These are phyloP conservation scores for Hansenula lynferdii DNA, from an alignment of 1,139 yeast species.

Conservation along the genomic window DNA sequence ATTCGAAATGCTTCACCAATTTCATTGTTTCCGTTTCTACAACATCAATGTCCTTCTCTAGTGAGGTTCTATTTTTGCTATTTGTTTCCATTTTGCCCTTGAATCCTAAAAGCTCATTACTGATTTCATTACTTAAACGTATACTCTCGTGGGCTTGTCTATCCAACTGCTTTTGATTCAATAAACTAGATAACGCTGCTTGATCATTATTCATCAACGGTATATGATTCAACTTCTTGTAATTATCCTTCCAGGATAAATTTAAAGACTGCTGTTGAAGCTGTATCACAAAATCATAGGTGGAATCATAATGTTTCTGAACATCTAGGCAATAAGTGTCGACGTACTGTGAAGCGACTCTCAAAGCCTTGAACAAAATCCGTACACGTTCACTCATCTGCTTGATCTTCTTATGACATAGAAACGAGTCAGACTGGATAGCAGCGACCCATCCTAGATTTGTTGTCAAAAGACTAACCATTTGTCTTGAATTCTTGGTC, in stretches of 20 bases:
- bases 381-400: conserved; percentile 25
- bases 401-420: conserved; percentile 26
- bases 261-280: conserved; percentile 44
- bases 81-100: conserved; percentile 24
- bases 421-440: conserved; percentile 37
- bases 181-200: conserved; percentile 24
- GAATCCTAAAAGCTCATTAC: conserved; percentile 22
- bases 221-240: conserved; percentile 34
- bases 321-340: conserved; percentile 45
- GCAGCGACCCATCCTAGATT: conserved; percentile 52
- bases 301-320: conserved; percentile 47
- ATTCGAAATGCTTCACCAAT: conserved; percentile 7
- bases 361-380: conserved; percentile 45
- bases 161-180: conserved; percentile 25
- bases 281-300: conserved; percentile 41
- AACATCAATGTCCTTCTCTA: conserved; percentile 13
- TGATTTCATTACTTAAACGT: conserved; percentile 21
- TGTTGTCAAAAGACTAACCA: conserved; percentile 34
- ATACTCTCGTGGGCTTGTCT: conserved; percentile 25
- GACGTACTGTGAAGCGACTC: conserved; percentile 54
- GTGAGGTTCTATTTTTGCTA: conserved; percentile 7
- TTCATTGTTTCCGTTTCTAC: conserved; percentile 13
- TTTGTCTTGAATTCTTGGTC: conserved; percentile 18
- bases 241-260: conserved; percentile 44
- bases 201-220: conserved; percentile 25